Evolutionary conservation across 2,329 filamentous ascomycete genomes (phyloP), one percentile per base, ranked within the genome.

Genomic region (Trichoderma polysporum): DNA sequence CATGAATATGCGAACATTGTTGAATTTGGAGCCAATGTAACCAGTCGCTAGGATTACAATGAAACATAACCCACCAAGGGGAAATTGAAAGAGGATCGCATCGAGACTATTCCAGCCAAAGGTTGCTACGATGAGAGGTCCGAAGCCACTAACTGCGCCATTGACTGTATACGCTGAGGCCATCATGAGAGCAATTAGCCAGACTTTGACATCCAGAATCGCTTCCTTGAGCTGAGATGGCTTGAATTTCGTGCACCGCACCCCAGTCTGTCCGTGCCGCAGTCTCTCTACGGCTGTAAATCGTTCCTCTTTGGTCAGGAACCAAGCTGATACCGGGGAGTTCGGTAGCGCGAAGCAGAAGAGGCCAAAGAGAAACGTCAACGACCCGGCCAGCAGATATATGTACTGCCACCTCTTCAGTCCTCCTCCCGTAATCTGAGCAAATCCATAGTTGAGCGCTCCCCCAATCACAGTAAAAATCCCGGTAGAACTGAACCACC

Each of bases 31-130:
- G 5, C 86, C 86, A 1, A 92, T 79, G 70, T 83, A 92, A 0
- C 91, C 91, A 3, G 87, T 89, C 0, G 88, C 73, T 0, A 91
- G 82, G 63, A 93, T 92, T 59, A 83, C 83, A 56, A 91, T 78
- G 68, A 90, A 83, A 72, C 88, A 90, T n/a, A 93, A 74, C 0
- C 79, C 89, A 1, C 90, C 91, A 0, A 93, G 83, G 0, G 91
- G 91, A 68, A 93, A 92, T 72, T 93, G 91, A 74, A 90, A 88
- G 0, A 93, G 81, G 68, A 93, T 91, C 0, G 88, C 85, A 35
- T 90, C 82, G 0, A 90, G 82, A 0, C 85, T 83, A 25, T 82
- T 82, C 78, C 85, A 91, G 65, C 89, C 89, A 73, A 92, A 92
- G 0, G 89, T 91, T 1, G 84, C 88, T 1, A 92, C 89, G 68